Base-by-base conservation (phyloP, 441 rosid species). In the Gossypium laxum region DNA sequence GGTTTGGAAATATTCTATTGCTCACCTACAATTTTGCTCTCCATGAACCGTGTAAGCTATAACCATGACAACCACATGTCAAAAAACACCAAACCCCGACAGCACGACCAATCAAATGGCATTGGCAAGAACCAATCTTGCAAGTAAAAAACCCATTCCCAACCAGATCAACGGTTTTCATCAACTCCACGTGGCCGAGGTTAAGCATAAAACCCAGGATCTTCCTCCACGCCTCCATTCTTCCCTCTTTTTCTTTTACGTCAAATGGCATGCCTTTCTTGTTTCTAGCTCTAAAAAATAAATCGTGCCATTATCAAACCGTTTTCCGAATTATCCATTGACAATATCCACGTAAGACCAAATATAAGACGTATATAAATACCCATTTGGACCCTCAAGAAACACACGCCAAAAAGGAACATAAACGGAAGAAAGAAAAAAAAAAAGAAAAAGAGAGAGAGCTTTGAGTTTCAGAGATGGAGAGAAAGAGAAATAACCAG, bases 321-420 rank as follows among this genome's bases (percentile, higher is more conserved):
- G 69, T 48, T 69, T 55, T 41, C 21, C 65, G 1, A 52, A 66
- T 73, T 73, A 75, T 81, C 84, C 81, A 73, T 64, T 50, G 34
- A 2, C 4, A 50, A 43, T 28, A 26, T 73, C 84, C 79, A 70
- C 55, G 84, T 75, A 77, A 71, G 41, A 59, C 26, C 11, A 22
- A 3, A 41, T 51, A 19, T 21, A 21, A 6, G 28, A 24, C 24
- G 14, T 15, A 48, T 56, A 47, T 54, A 78, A 14, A 70, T 14
- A 71, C 26, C 21, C 41, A 2, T 54, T 57, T 8, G 43, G 72
- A 48, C 45, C 70, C 70, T 52, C 54, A 15, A 61, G 50, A 48
- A 28, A 4, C 58, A 61, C 50, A 14, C 45, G 52, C 19, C 24
- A 11, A 22, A 57, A 26, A 38, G 21, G 21, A 47, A 28, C 52